Conservation (phyloP, 2,329 filamentous ascomycete species). For the Gaeumannomyces tritici region DNA sequence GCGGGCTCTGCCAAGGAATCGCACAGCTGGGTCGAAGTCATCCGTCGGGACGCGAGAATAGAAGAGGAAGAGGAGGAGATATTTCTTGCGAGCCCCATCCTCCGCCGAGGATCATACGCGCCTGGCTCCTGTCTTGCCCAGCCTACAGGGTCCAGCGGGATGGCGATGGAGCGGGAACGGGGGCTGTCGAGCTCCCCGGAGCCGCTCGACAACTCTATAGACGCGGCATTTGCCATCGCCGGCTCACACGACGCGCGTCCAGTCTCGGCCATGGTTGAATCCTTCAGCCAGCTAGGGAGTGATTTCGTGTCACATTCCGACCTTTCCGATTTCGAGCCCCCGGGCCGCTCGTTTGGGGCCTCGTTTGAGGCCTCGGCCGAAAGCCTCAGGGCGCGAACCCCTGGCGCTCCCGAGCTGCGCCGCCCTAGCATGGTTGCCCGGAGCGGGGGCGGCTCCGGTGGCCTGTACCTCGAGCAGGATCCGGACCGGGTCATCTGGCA, state of each 20-base stretch:
- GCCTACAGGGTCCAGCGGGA: slow-evolving; percentile 8
- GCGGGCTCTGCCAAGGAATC: slow-evolving; percentile 65
- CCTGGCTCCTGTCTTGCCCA: slow-evolving; percentile 5
- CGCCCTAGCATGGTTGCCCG: slow-evolving; percentile 30
- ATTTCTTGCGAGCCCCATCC: slow-evolving; percentile 58
- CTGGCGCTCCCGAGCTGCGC: slow-evolving; percentile 16
- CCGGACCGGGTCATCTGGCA: slow-evolving; percentile 90
- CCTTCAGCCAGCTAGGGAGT: slow-evolving; percentile 52
- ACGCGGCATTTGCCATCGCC: slow-evolving; percentile 12
- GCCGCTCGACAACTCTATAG: slow-evolving; percentile 34
- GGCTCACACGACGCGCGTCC: slow-evolving; percentile 13
- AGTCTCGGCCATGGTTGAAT: slow-evolving; percentile 50
- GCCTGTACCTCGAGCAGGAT: slow-evolving; percentile 48
- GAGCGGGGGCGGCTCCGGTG: slow-evolving; percentile 56
- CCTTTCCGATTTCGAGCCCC: slow-evolving; percentile 61
- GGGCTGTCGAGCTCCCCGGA: slow-evolving; percentile 53
- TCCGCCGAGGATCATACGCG: slow-evolving; percentile 35
- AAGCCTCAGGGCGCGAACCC: slow-evolving; percentile 32
- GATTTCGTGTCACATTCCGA: slow-evolving; percentile 77
- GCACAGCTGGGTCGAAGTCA: slow-evolving; percentile 75
- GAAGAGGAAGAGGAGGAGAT: slow-evolving; percentile 85
- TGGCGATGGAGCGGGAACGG: slow-evolving; percentile 26
- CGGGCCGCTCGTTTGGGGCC: slow-evolving; percentile 34
- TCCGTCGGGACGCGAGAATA: slow-evolving; percentile 70
- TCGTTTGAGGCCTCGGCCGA: slow-evolving; percentile 42